phyloP scores from a whole-genome alignment of 352 stramenopile genomes.

The Phytophthora sp. region DNA sequence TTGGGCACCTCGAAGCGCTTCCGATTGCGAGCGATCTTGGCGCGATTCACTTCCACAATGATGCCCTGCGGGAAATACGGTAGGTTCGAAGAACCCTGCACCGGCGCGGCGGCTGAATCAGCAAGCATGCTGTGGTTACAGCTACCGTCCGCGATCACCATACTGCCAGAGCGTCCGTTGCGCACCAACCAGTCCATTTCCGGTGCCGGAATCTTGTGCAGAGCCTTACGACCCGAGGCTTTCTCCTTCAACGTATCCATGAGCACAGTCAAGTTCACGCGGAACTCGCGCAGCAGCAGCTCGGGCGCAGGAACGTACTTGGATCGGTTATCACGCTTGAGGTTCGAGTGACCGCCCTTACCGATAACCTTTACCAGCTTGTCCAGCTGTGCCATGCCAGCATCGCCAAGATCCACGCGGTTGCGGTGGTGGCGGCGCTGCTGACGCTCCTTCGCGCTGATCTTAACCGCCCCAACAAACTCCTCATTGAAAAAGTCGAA shows the following conservation, averaged over 20 bases:
- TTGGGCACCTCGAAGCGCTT: conserved; percentile 72
- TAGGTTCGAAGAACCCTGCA: conserved; percentile 25
- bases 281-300: conserved; percentile 74
- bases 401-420: conserved; percentile 73
- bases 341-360: conserved; percentile 69
- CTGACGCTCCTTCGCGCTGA: conserved; percentile 63
- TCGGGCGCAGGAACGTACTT: conserved; percentile 80
- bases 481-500: conserved; percentile 76
- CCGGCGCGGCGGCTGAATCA: background rate
- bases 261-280: conserved; percentile 61
- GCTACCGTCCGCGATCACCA: conserved; percentile 55
- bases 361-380: conserved; percentile 72
- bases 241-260: conserved; percentile 81
- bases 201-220: conserved; percentile 72
- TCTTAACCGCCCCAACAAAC: conserved; percentile 65
- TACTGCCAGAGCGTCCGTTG: conserved; percentile 44
- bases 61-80: conserved; percentile 41
- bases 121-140: conserved; percentile 8
- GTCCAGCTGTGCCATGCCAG: conserved; percentile 74
- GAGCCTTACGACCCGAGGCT: conserved; percentile 62
- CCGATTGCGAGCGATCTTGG: conserved; percentile 49
- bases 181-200: conserved; percentile 68
- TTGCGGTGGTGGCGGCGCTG: conserved; percentile 64
- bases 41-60: conserved; percentile 72
- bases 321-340: conserved; percentile 68